These are phyloP conservation scores for Kodamaea sp. DNA, from an alignment of 1,139 yeast genomes.

Conservation along the genomic window DNA sequence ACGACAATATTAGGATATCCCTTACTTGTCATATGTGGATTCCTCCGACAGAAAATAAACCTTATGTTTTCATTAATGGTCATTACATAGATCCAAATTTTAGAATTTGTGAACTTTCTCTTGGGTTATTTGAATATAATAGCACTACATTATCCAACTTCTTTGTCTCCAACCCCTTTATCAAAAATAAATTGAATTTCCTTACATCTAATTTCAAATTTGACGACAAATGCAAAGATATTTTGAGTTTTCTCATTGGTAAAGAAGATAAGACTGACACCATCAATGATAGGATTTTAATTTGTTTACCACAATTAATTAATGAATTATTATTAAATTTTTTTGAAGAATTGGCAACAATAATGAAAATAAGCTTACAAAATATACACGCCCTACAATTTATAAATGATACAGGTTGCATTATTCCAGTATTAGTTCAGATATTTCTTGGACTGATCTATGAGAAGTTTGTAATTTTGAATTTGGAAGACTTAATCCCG, in stretches of 20 bases:
- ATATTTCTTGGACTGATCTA: constrained; percentile 12
- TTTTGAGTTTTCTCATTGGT: constrained; percentile 16
- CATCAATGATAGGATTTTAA: constrained; percentile 13
- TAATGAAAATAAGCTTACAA: constrained; percentile 2
- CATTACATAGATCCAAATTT: constrained; percentile 19
- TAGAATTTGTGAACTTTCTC: constrained; percentile 18
- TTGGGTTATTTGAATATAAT: constrained; percentile 19
- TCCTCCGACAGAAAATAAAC: constrained; percentile 12
- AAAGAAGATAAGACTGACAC: constrained; percentile 6
- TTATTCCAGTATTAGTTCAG: constrained; percentile 6
- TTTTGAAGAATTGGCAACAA: constrained; percentile 11
- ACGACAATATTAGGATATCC: constrained; percentile 13
- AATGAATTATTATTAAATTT: constrained; percentile 11
- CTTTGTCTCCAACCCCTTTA: constrained; percentile 11
- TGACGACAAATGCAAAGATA: constrained; percentile 16
- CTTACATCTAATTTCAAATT: constrained; percentile 22
- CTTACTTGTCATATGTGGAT: constrained; percentile 23
- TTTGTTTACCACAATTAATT: constrained; percentile 19
- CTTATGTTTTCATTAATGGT: constrained; percentile 18
- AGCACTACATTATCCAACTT: constrained; percentile 10
- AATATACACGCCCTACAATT: background rate
- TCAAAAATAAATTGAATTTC: constrained; percentile 12
- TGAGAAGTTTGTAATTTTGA: constrained; percentile 6
- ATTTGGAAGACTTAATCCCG: constrained; percentile 5
- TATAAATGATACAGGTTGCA: background rate